Conservation (phyloP, 2,329 filamentous ascomycete species). For the Monosporascus sp. region DNA sequence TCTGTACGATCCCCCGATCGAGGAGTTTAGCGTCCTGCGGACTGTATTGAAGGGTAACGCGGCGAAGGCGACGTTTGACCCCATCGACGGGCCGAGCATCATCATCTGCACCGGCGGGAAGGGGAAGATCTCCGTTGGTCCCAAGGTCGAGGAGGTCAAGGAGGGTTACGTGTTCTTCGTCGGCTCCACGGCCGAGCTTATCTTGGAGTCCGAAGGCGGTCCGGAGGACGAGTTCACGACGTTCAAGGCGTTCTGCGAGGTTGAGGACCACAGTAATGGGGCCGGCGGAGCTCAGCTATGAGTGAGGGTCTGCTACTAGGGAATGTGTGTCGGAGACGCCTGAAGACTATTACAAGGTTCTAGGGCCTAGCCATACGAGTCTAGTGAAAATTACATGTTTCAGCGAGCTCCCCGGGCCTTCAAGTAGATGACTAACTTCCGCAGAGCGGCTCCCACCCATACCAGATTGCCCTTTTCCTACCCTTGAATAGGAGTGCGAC, state of each 20-base stretch:
- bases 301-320: not conserved
- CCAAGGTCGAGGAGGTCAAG: conserved; percentile 69
- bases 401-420: too few relatives aligned
- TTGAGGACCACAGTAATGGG: conserved; percentile 47
- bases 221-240: conserved; percentile 70
- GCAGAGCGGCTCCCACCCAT: too few relatives aligned
- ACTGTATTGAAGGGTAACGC: conserved; percentile 65
- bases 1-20: conserved; percentile 92
- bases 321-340: not conserved
- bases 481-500: too few relatives aligned
- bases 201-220: conserved; percentile 62
- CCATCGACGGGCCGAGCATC: conserved; percentile 83
- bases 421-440: too few relatives aligned
- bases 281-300: conserved; percentile 1
- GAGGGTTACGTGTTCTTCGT: conserved; percentile 78
- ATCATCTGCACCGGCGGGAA: conserved; percentile 81
- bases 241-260: conserved; percentile 92
- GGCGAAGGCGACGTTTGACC: conserved; percentile 83
- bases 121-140: conserved; percentile 79
- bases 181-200: conserved; percentile 77
- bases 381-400: too few relatives aligned
- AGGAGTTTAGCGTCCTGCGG: conserved; percentile 88
- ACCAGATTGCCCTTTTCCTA: too few relatives aligned
- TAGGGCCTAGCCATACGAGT: too few relatives aligned
- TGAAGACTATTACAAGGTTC: too few relatives aligned